A percentile compares a stretch with the other conserved stretches of the same genome.
These are phyloP conservation scores for Fusarium sp. DNA, from an alignment of 2,329 filamentous ascomycete species.

Conservation along the genomic window DNA sequence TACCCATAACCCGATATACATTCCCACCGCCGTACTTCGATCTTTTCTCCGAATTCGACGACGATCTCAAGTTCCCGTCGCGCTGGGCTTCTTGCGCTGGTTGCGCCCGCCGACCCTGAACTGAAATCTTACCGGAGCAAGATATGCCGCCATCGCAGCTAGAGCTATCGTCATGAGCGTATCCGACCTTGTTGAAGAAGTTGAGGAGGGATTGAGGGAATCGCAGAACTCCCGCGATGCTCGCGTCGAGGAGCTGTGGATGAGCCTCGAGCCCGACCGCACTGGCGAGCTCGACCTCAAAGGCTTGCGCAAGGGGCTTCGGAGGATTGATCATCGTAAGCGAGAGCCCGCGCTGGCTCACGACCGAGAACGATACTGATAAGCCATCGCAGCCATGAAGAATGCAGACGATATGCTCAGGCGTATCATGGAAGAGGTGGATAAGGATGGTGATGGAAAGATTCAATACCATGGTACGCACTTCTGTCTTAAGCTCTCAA, in stretches of 20 bases:
- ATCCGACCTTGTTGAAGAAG: constrained; percentile 60
- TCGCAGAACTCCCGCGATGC: constrained; percentile 81
- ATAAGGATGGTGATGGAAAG: constrained; percentile 85
- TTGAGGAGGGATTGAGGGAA: constrained; percentile 75
- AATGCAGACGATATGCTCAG: constrained; percentile 88
- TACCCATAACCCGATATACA: constrained; percentile 31
- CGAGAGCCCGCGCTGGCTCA: constrained; percentile 21
- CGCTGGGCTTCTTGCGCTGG: constrained; percentile 25
- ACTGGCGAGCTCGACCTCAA: constrained; percentile 85
- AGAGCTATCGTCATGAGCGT: constrained; percentile 47
- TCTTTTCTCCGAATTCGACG: constrained; percentile 3
- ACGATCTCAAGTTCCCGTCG: constrained; percentile 16
- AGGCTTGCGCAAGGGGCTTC: constrained; percentile 84
- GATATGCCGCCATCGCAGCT: constrained; percentile 46
- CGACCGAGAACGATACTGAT: constrained; percentile 38
- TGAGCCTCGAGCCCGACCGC: constrained; percentile 77
- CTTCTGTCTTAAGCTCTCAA: constrained; percentile 3
- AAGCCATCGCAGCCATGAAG: constrained; percentile 69
- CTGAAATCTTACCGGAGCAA: constrained; percentile 40
- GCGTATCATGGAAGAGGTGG: constrained; percentile 82
- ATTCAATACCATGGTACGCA: constrained; percentile 87
- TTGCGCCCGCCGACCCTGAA: constrained; percentile 24
- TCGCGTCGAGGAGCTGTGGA: constrained; percentile 86
- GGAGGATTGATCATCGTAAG: constrained; percentile 90
- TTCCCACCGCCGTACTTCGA: constrained; percentile 10